These are phyloP conservation scores for Fusarium tupiense DNA, from an alignment of 2,329 filamentous ascomycete genomes.

Conservation along the genomic window DNA sequence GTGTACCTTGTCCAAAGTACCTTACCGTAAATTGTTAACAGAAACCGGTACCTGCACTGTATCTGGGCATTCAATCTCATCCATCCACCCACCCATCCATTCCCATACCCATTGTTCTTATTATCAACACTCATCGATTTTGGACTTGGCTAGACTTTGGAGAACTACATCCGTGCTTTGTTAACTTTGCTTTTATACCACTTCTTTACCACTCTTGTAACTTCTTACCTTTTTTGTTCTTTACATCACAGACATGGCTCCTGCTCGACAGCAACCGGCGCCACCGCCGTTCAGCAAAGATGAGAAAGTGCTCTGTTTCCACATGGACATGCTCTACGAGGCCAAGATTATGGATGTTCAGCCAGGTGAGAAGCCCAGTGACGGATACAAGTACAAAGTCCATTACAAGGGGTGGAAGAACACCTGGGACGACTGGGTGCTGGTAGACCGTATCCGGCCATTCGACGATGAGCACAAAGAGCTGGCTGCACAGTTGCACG, in stretches of 20 bases:
- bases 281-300: slow-evolving; percentile 74
- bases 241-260: slow-evolving; percentile 50
- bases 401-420: slow-evolving; percentile 99
- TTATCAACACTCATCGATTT: slow-evolving; percentile 8
- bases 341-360: slow-evolving; percentile 89
- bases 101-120: slow-evolving; percentile 19
- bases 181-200: neutral
- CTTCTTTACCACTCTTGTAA: slow-evolving; percentile 13
- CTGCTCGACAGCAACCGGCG: slow-evolving; percentile 54
- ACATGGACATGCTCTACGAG: slow-evolving; percentile 96
- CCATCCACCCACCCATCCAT: neutral
- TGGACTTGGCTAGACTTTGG: neutral
- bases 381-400: slow-evolving; percentile 86
- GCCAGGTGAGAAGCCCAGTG: slow-evolving; percentile 72
- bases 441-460: slow-evolving; percentile 91
- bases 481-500: slow-evolving; percentile 77
- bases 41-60: slow-evolving; percentile 30
- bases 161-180: neutral
- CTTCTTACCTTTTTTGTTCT: slow-evolving; percentile 16
- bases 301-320: slow-evolving; percentile 95
- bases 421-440: slow-evolving; percentile 99
- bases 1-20: slow-evolving; percentile 27
- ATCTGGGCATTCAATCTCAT: slow-evolving; percentile 12
- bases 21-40: slow-evolving; percentile 12
- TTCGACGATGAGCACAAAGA: slow-evolving; percentile 95